These are phyloP conservation scores for Fraxinus greggii DNA, from an alignment of 305 asterid species.

Conservation along the genomic window DNA sequence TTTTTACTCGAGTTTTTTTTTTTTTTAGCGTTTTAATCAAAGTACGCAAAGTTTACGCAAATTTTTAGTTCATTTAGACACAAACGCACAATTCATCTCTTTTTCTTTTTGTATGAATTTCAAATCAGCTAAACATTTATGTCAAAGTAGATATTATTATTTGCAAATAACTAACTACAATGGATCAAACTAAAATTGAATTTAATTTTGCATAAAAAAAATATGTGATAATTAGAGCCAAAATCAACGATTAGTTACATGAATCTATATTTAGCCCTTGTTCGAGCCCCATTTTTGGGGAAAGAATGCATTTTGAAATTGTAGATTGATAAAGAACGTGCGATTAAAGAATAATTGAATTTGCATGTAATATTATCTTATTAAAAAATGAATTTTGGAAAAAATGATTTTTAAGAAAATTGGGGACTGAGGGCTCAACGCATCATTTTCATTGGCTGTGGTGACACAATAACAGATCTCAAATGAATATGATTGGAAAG, in stretches of 20 bases:
- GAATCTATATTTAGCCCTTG: too few relatives aligned
- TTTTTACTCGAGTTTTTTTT: background rate
- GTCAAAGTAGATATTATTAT: background rate
- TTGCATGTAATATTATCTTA: too few relatives aligned
- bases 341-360: too few relatives aligned
- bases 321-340: too few relatives aligned
- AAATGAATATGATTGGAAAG: background rate
- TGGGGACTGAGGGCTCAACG: background rate
- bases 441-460: background rate
- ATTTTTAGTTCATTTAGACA: background rate
- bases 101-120: background rate
- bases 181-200: too few relatives aligned
- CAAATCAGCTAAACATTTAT: background rate
- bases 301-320: too few relatives aligned
- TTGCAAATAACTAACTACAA: too few relatives aligned
- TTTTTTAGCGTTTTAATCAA: background rate
- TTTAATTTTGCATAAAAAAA: too few relatives aligned
- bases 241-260: background rate
- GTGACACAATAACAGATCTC: background rate
- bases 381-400: too few relatives aligned
- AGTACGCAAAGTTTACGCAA: background rate
- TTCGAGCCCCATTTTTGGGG: too few relatives aligned
- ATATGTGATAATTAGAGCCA: too few relatives aligned
- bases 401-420: too few relatives aligned
- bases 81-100: background rate